A percentile compares a stretch with the other conserved stretches of the same genome.
These are phyloP conservation scores for Escovopsis sp. DNA, from an alignment of 2,329 filamentous ascomycete species.

Conservation along the genomic window DNA sequence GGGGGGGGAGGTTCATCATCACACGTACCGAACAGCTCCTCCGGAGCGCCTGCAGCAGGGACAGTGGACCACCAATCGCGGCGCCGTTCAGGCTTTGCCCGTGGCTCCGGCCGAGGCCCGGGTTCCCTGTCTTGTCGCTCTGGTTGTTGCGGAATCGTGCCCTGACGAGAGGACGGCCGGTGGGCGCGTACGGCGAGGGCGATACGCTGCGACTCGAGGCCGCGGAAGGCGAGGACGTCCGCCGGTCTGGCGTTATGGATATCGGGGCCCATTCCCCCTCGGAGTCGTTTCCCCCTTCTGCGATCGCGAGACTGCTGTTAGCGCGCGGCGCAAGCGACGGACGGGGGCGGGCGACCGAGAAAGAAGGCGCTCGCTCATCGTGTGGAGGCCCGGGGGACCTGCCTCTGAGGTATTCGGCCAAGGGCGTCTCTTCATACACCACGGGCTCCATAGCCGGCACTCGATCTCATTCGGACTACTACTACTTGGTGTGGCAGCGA, in stretches of 20 bases:
- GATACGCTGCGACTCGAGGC: slow-evolving; percentile 30
- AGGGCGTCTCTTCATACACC: slow-evolving; percentile 71
- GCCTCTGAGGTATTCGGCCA: slow-evolving; percentile 87
- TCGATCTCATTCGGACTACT: slow-evolving; percentile 10
- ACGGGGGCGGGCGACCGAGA: neutral
- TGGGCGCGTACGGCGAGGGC: slow-evolving; percentile 39
- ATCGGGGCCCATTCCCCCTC: slow-evolving; percentile 31
- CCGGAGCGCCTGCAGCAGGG: slow-evolving; percentile 30
- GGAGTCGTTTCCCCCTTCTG: slow-evolving; percentile 34
- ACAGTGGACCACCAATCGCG: slow-evolving; percentile 5
- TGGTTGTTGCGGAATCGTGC: slow-evolving; percentile 35
- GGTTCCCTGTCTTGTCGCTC: slow-evolving; percentile 12
- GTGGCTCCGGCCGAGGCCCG: neutral
- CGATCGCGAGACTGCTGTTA: neutral
- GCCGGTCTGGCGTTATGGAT: slow-evolving; percentile 20
- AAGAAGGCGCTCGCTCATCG: too few species aligned
- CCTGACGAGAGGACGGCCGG: slow-evolving; percentile 38
- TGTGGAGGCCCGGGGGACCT: slow-evolving; percentile 5
- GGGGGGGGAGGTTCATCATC: neutral
- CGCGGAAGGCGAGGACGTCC: slow-evolving; percentile 15
- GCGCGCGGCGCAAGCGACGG: slow-evolving; percentile 1
- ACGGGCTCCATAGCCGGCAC: slow-evolving; percentile 57
- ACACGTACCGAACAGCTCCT: slow-evolving; percentile 37
- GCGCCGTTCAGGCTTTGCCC: too few species aligned
- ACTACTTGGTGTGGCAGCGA: slow-evolving; percentile 9